Conservation (phyloP, 148 eudicot genomes). For the Rhododendron williamsianum region DNA sequence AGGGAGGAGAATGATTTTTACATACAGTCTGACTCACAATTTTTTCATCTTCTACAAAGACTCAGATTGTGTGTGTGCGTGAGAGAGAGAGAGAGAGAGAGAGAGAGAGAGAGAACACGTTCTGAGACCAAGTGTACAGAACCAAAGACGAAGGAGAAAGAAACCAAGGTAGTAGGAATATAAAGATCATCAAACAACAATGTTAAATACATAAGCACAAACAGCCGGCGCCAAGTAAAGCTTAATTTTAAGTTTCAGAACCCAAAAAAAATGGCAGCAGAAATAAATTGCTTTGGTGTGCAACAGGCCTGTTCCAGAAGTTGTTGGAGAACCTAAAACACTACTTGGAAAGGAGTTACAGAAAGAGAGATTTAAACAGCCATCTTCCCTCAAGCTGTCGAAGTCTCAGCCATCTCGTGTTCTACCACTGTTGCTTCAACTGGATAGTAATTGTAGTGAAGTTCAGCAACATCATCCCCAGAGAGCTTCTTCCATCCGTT, state of each 20-base stretch:
- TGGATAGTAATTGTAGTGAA: slow-evolving; percentile 76
- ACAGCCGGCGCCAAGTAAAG: not conserved
- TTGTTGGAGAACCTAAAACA: not conserved
- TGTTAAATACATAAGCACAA: not conserved
- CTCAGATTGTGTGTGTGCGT: no score
- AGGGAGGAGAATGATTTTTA: no score
- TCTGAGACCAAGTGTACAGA: not conserved
- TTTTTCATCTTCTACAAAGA: no score
- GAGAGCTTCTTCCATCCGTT: slow-evolving; percentile 87
- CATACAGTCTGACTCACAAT: no score
- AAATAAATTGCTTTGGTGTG: not conserved
- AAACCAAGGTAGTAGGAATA: not conserved
- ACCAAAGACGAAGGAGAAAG: not conserved
- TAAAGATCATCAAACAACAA: not conserved
- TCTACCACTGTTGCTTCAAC: slow-evolving; percentile 55
- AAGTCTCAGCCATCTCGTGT: slow-evolving; percentile 79
- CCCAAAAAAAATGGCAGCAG: not conserved
- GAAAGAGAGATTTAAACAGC: not conserved
- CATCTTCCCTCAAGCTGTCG: slow-evolving; percentile 19
- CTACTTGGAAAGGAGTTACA: not conserved
- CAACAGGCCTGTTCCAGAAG: not conserved
- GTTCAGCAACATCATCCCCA: slow-evolving; percentile 93
- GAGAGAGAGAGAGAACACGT: no score
- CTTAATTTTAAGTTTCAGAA: not conserved
- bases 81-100: no score